phyloP scores from a whole-genome alignment of 169 alveolate genomes.

The Plasmodium yoelii region DNA sequence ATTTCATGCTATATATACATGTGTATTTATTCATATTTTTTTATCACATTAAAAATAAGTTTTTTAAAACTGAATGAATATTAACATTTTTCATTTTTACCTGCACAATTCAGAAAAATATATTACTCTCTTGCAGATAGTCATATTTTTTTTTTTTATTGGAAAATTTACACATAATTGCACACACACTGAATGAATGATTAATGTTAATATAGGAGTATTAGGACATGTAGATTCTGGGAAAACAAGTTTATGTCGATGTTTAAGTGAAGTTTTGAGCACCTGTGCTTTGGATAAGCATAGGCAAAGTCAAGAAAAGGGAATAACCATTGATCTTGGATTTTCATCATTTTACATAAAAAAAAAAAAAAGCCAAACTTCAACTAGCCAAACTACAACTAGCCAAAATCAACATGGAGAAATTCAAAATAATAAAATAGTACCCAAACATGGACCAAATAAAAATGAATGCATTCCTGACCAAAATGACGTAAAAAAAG shows the following conservation, averaged over 20 bases:
- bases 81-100: neutral
- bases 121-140: too few species aligned
- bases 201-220: slow-evolving; percentile 91
- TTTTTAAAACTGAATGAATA: neutral
- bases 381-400: neutral
- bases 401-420: neutral
- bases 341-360: slow-evolving; percentile 90
- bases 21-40: neutral
- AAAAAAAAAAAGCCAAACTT: neutral
- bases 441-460: too few species aligned
- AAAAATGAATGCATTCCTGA: neutral
- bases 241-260: slow-evolving; percentile 91
- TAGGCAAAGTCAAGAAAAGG: slow-evolving; percentile 92
- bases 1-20: neutral
- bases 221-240: slow-evolving; percentile 96
- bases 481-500: too few species aligned
- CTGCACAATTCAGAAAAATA: too few species aligned
- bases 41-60: neutral
- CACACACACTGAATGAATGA: slow-evolving; percentile 21
- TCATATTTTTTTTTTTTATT: too few species aligned
- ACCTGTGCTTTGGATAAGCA: slow-evolving; percentile 95
- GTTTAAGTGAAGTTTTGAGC: slow-evolving; percentile 88
- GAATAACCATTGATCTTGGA: slow-evolving; percentile 94
- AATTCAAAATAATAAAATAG: neutral
- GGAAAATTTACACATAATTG: neutral